Conservation (phyloP, 73 alveolate species). For the Paramecium sonneborni region DNA sequence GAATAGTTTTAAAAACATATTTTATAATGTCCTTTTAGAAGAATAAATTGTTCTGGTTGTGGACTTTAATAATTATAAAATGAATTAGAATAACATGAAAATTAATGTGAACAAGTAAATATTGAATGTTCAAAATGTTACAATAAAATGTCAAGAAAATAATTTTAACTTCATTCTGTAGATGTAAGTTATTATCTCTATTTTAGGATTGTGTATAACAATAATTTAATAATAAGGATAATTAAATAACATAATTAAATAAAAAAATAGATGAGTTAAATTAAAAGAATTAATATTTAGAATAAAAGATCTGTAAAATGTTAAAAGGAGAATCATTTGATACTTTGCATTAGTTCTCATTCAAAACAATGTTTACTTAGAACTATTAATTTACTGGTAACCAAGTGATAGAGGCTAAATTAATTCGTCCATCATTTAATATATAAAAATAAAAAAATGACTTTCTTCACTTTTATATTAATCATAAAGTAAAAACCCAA, state of each 20-base stretch:
- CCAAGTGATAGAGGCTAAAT: neutral
- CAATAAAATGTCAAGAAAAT: constrained; percentile 28
- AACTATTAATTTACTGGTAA: constrained; percentile 11
- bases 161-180: neutral
- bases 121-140: neutral
- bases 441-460: constrained; percentile 41
- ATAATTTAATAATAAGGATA: constrained; percentile 25
- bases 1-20: constrained; percentile 42
- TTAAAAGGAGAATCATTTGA: constrained; percentile 35
- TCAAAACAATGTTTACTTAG: constrained; percentile 10
- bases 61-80: neutral
- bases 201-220: constrained; percentile 13
- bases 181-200: neutral
- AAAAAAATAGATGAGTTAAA: neutral
- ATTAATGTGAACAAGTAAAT: neutral
- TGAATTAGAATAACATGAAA: neutral
- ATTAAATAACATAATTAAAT: neutral
- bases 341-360: neutral
- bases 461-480: constrained; percentile 42
- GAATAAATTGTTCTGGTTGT: constrained; percentile 52
- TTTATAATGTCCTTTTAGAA: constrained; percentile 25
- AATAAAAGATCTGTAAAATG: neutral
- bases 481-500: constrained; percentile 24
- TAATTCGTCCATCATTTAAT: constrained; percentile 19
- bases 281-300: neutral